phyloP scores from a whole-genome alignment of 2,329 filamentous ascomycete genomes.

The Rhynchosporium secalis region DNA sequence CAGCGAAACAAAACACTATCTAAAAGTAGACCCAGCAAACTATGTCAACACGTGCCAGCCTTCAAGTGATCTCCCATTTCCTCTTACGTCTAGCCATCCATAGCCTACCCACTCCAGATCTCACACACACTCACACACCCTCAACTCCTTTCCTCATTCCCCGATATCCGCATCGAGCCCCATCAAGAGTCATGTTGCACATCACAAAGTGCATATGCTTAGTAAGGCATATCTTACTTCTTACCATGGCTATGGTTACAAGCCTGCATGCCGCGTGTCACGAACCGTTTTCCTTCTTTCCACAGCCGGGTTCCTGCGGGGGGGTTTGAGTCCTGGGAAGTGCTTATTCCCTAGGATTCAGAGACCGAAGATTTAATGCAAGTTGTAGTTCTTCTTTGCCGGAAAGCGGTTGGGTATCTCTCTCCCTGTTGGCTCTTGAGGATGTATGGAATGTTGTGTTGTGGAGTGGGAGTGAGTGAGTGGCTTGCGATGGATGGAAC shows the following conservation, averaged over 20 bases:
- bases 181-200: conserved; percentile 11
- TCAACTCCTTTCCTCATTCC: neutral
- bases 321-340: too few species aligned
- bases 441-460: too few species aligned
- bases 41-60: neutral
- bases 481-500: too few species aligned
- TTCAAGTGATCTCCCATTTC: neutral
- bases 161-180: neutral
- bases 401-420: too few species aligned
- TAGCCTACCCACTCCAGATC: neutral
- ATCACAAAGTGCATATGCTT: conserved; percentile 16
- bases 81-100: neutral
- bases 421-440: too few species aligned
- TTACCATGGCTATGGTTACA: neutral
- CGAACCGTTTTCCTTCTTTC: neutral
- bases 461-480: too few species aligned
- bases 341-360: too few species aligned
- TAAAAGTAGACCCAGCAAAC: neutral
- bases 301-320: too few species aligned
- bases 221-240: conserved; percentile 10
- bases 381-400: too few species aligned
- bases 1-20: neutral
- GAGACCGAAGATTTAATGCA: too few species aligned
- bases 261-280: conserved; percentile 2
- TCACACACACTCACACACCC: neutral